Percentiles rank a stretch among this genome's conserved stretches.
These are phyloP conservation scores for Murraya koenigii DNA, from an alignment of 345 rosid genomes.

Conservation along the genomic window DNA sequence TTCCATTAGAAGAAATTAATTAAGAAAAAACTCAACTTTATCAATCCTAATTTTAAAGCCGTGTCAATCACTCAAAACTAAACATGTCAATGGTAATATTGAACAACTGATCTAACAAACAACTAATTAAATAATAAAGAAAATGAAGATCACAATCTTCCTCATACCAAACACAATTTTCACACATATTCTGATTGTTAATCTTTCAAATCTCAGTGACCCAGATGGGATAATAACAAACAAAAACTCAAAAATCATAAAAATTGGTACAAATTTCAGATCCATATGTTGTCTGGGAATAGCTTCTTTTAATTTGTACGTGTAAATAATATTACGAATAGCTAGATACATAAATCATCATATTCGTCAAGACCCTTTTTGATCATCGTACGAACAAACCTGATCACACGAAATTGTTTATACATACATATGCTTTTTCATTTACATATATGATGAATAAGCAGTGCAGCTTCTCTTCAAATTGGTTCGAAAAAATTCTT, in stretches of 20 bases:
- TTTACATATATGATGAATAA: constrained; percentile 5
- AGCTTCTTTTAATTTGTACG: not conserved
- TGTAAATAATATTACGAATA: not conserved
- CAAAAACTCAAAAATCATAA: not conserved
- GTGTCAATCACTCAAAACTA: constrained; percentile 22
- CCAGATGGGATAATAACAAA: not conserved
- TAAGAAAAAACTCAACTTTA: constrained; percentile 5
- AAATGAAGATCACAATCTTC: not conserved
- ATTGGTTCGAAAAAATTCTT: constrained; percentile 17
- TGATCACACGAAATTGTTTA: not conserved
- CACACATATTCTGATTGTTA: not conserved
- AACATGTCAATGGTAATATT: constrained; percentile 16
- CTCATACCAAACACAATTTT: not conserved
- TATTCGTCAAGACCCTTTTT: not conserved
- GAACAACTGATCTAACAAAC: constrained; percentile 14
- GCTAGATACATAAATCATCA: not conserved
- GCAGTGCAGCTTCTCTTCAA: constrained; percentile 15
- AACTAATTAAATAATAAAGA: not conserved
- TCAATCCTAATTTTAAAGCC: constrained; percentile 22
- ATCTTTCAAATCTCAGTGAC: constrained; percentile 1
- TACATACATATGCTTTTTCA: not conserved
- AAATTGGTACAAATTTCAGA: constrained; percentile 1
- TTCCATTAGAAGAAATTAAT: not conserved
- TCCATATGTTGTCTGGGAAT: not conserved
- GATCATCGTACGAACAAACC: not conserved